Base-by-base conservation (phyloP, 2,329 filamentous ascomycete species). In the Allantophomopsis lycopodina region DNA sequence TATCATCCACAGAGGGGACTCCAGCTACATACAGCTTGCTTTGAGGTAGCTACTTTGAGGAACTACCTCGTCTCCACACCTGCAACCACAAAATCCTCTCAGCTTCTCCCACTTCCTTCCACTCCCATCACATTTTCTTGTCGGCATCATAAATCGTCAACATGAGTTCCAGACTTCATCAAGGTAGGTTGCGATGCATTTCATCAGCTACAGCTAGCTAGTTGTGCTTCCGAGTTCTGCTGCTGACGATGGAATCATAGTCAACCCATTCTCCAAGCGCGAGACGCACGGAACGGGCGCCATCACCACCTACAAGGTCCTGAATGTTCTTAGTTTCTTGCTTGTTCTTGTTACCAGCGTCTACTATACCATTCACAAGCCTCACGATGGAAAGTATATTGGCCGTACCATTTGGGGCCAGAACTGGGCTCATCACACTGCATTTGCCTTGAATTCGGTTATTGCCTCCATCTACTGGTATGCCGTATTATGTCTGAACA, bases 401-500 rank as follows among this genome's bases (percentile, higher is more conserved):
- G 68, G 72, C 44, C 68, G 71, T 46, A 78, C 71, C 43, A 83
- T 94, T 56, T 89, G 80, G 79, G 73, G 73, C 41, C 78, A 85
- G 60, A 87, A 87, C 55, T 61, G 68, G 42, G 62, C 65, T 39
- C 72, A 76, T 48, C 66, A 62, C 30, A 88, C 83, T 7, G 80
- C 81, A 7, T 94, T 93, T 59, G 76, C 78, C 36, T 69, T 87
- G 61, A 87, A 83, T 61, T 66, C 70, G 17, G 53, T 68, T 50
- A 71, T 79, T 46, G 62, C 65, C 21, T 69, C 72, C 44, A 74
- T 93, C 48, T 94, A 89, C 70, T 93, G 84, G 83, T 83, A 60
- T 46, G 62, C 35, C 18, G 36, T 13, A 13, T 14, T 15, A 12
- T 14, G 21, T 12, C 31, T 20, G 6, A 23, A 30, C 7, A 18